Evolutionary conservation across 148 eudicot genomes (phyloP).

Genomic region (Polygonum maritimum): DNA sequence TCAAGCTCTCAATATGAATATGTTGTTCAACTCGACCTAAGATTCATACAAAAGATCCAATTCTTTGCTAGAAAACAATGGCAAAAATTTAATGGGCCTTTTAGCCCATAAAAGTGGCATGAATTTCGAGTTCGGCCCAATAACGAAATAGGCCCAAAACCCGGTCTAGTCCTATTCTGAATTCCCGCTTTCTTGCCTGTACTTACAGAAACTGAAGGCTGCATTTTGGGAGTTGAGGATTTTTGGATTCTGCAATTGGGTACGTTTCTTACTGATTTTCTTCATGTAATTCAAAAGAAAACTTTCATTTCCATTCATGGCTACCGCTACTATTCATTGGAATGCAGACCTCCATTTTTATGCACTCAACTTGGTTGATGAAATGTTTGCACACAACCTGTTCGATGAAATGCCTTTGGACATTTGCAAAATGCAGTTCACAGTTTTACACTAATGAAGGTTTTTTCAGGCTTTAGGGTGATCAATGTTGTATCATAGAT

Average conservation of each 20-base stretch:
- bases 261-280: neutral
- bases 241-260: neutral
- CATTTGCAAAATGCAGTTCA: neutral
- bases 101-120: neutral
- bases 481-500: constrained; percentile 2
- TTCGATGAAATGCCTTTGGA: constrained; percentile 20
- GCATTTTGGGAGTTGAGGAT: neutral
- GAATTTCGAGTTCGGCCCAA: neutral
- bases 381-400: constrained; percentile 26
- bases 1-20: too few relatives aligned
- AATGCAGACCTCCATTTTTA: neutral
- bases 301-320: neutral
- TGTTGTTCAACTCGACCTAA: too few relatives aligned
- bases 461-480: neutral
- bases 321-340: neutral
- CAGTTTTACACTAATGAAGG: neutral
- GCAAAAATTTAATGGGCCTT: neutral
- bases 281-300: neutral
- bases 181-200: neutral
- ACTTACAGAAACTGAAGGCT: neutral
- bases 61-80: too few relatives aligned
- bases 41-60: too few relatives aligned
- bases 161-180: too few relatives aligned
- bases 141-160: neutral
- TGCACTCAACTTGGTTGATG: constrained; percentile 25